phyloP scores from a whole-genome alignment of 2,329 filamentous ascomycete genomes.

The Alternaria rosae region DNA sequence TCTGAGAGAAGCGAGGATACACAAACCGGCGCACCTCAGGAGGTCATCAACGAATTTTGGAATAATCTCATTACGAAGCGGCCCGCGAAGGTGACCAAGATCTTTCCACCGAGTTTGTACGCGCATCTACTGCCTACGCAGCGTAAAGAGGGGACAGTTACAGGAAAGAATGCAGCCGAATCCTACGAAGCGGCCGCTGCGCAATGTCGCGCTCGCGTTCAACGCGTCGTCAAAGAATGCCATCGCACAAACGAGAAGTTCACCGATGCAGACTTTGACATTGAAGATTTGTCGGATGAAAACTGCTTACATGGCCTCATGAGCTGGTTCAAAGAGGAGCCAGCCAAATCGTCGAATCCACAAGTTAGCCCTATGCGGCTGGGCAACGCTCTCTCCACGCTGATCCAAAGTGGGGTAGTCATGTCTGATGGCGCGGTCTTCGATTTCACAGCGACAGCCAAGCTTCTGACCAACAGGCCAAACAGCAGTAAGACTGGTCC shows the following conservation, averaged over 20 bases:
- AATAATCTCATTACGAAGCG: constrained; percentile 69
- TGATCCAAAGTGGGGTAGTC: constrained; percentile 33
- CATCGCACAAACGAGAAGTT: constrained; percentile 83
- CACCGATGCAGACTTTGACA: constrained; percentile 80
- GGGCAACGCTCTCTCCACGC: constrained; percentile 34
- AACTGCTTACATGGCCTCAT: constrained; percentile 44
- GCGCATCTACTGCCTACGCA: constrained; percentile 54
- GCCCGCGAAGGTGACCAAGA: constrained; percentile 74
- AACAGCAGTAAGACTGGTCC: constrained; percentile 27
- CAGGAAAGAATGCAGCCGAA: constrained; percentile 67
- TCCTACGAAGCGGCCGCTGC: constrained; percentile 76
- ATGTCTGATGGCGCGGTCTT: constrained; percentile 24
- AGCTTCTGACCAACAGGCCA: constrained; percentile 57
- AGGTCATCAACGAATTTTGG: constrained; percentile 76
- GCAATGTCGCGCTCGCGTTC: constrained; percentile 69
- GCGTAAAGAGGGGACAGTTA: constrained; percentile 57
- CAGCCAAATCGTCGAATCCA: constrained; percentile 58
- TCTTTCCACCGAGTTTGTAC: constrained; percentile 72
- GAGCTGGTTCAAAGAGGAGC: constrained; percentile 51
- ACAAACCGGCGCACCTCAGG: constrained; percentile 59
- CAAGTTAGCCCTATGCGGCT: constrained; percentile 22
- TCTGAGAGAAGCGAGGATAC: constrained; percentile 26
- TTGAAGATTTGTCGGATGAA: constrained; percentile 70
- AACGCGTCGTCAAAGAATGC: constrained; percentile 67
- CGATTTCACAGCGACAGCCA: constrained; percentile 62